phyloP scores from a whole-genome alignment of 2,329 filamentous ascomycete genomes.

The Dryadomyces quercivorus region DNA sequence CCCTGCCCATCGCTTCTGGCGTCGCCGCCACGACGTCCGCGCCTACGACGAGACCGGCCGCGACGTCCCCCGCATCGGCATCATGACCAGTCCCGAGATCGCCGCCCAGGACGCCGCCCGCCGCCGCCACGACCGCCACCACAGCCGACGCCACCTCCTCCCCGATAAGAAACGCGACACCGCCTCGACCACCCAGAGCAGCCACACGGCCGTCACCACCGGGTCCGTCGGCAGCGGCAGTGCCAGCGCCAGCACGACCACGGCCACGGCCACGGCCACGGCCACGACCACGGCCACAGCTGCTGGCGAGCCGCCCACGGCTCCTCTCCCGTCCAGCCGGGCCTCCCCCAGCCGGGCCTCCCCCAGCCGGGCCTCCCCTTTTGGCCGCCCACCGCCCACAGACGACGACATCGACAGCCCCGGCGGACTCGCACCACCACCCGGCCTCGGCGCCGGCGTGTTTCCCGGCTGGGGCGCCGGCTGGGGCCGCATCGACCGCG shows the following conservation, averaged over 20 bases:
- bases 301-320: too few relatives aligned
- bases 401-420: conserved; percentile 10
- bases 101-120: conserved; percentile 14
- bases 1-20: conserved; percentile 11
- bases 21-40: conserved; percentile 34
- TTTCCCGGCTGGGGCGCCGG: conserved; percentile 26
- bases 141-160: not conserved
- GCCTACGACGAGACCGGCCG: conserved; percentile 36
- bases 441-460: conserved; percentile 10
- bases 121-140: not conserved
- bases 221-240: conserved; percentile 2
- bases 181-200: not conserved
- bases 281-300: too few relatives aligned
- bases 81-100: conserved; percentile 31
- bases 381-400: too few relatives aligned
- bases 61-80: conserved; percentile 23
- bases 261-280: too few relatives aligned
- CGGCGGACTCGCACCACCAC: conserved; percentile 2
- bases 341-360: not conserved
- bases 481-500: conserved; percentile 26
- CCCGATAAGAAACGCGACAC: conserved; percentile 1
- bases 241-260: conserved; percentile 5
- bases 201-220: not conserved
- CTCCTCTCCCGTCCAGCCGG: conserved; percentile 6
- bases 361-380: not conserved